Base-by-base conservation (phyloP, 169 alveolate species). In the Toxoplasma gondii region DNA sequence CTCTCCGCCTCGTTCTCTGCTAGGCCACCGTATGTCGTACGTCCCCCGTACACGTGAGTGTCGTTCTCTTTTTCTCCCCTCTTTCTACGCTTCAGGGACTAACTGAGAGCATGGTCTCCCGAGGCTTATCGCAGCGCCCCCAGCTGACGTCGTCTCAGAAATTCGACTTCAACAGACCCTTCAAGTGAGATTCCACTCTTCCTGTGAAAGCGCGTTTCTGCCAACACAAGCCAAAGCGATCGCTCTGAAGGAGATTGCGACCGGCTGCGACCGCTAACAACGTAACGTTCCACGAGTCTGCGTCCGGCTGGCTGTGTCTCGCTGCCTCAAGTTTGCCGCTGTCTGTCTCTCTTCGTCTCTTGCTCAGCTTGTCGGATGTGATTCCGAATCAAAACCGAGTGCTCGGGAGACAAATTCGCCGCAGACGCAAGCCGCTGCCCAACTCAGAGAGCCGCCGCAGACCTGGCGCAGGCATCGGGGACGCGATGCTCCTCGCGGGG, bases 41-140 rank as follows among this genome's bases (percentile, higher is more conserved):
- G 12, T 12, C 58, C 22, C 58, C 58, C 12, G 22, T 49, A 49
- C 12, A 4, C 58, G 58, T 12, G 58, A 4, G 22, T 49, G 58
- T 31, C 29, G 74, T 27, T 64, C 31, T 19, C 74, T 64, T 64
- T 19, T 64, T 64, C 22, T 31, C 22, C 24, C 29, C 7, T 4
- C 74, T 64, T 27, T 64, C 74, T 4, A 19, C 74, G n/a, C 12
- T 49, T 7, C 41, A 91, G 94, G 88, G 88, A 10, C 54, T 91
- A 39, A 41, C 70, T 24, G 81, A 49, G 39, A 41, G 81, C 80
- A 91, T 91, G 94, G 69, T 70, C 78, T 38, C 81, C 43, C 81
- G 94, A 29, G 94, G 94, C 29, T 45, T 92, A 34, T 64, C 92
- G 64, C 94, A 92, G 91, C 91, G 92, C 93, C 95, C 95, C 39